Evolutionary conservation across 805 yeast genomes (phyloP), one percentile per base, ranked within the genome.

Genomic region (Barnettozyma sucrosica): DNA sequence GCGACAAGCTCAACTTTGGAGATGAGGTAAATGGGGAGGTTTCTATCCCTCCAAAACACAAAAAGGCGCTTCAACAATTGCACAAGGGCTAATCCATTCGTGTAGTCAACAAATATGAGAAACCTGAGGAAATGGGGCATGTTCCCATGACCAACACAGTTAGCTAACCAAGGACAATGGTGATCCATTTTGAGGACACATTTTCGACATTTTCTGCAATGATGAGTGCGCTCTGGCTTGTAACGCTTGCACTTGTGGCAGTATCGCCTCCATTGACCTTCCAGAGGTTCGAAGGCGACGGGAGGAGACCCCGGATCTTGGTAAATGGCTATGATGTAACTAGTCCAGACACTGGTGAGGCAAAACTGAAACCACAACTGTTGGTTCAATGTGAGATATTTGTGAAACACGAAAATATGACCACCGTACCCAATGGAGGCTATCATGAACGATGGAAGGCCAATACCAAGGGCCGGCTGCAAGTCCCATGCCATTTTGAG

Each of bases 181-280:
- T 89, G 97, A 63, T 89, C 97, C 97, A 89, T 90, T 60, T 79
- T 77, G 48, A 89, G 63, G n/a, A 89, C 83, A 64, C 97, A 89
- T 36, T 59, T 63, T 11, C 76, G 71, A 59, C 95, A 88, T 1
- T 79, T 75, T 56, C 83, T 83, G 63, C 97, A 89, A 66, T 89
- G 97, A 61, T 89, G 97, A 4, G 88, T 60, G 51, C 97, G 67
- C 58, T 83, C 92, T 0, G 96, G 96, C 61, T 89, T 89, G 65
- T 75, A 80, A 36, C 63, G 66, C 36, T 80, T 55, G 64, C 97
- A 89, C 62, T 86, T 88, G 48, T 71, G 66, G 61, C 96, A 89
- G 74, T 79, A 86, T 53, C 81, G 72, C 50, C 67, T 69, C 90
- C 89, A 83, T 51, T 75, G 77, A 2, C 69, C 71, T 3, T 63